A percentile compares a stretch with the other conserved stretches of the same genome.
Conservation (phyloP, 768 basidiomycete species). For the Clathrus columnatus region DNA sequence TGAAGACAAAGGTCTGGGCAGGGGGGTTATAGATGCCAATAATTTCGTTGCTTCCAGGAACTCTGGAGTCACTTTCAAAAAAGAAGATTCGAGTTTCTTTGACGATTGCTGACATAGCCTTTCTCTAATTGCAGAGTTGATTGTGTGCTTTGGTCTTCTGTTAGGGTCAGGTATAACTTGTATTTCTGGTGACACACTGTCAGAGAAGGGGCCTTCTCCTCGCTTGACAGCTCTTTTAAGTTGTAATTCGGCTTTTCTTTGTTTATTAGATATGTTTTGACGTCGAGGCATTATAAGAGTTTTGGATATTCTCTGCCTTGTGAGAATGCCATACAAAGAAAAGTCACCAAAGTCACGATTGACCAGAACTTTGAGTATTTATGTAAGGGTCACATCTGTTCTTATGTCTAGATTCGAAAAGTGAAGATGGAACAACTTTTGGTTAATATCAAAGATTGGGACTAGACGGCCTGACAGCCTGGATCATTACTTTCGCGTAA, state of each 20-base stretch:
- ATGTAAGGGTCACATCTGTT: too few species aligned
- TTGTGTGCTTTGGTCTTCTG: not conserved
- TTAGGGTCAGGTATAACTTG: conserved; percentile 1
- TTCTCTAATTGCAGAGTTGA: conserved; percentile 21
- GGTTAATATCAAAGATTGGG: too few species aligned
- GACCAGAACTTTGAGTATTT: too few species aligned
- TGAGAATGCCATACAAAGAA: too few species aligned
- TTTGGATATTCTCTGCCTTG: too few species aligned
- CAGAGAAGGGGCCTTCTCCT: conserved; percentile 43
- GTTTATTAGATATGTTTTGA: conserved; percentile 49
- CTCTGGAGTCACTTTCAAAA: conserved; percentile 47
- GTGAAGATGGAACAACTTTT: too few species aligned
- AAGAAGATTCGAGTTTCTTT: conserved; percentile 58
- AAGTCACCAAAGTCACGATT: too few species aligned
- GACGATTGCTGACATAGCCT: conserved; percentile 29
- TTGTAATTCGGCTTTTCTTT: conserved; percentile 65
- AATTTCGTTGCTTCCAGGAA: conserved; percentile 55
- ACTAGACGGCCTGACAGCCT: too few species aligned
- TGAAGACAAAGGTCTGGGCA: conserved; percentile 48
- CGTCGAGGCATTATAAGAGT: conserved; percentile 33
- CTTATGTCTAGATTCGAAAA: too few species aligned
- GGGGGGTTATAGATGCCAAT: conserved; percentile 43
- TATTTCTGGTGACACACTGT: conserved; percentile 15
- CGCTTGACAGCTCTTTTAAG: conserved; percentile 80
- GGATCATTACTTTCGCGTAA: too few species aligned